phyloP scores from a whole-genome alignment of 2,329 filamentous ascomycete species.

The Phyllosticta capitalensis region DNA sequence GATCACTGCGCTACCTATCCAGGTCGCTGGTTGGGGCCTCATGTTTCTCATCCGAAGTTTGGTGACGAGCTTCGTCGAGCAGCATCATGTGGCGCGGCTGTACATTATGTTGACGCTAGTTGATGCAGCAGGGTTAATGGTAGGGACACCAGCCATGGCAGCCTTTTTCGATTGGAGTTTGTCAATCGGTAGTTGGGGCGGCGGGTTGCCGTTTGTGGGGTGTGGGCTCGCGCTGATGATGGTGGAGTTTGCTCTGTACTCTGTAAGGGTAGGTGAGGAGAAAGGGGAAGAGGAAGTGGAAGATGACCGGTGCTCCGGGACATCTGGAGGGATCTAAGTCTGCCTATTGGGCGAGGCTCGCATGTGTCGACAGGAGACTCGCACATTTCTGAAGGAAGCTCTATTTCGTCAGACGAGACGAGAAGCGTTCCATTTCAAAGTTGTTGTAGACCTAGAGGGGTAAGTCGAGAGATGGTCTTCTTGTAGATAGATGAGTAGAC shows the following conservation, averaged over 20 bases:
- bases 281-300: not conserved
- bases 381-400: too few relatives aligned
- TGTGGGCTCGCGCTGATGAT: constrained; percentile 18
- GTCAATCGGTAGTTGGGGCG: constrained; percentile 37
- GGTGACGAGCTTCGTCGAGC: constrained; percentile 45
- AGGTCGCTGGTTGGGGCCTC: constrained; percentile 39
- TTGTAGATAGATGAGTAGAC: too few relatives aligned
- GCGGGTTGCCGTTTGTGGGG: constrained; percentile 41
- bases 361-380: too few relatives aligned
- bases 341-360: too few relatives aligned
- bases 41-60: constrained; percentile 38
- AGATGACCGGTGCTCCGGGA: not conserved
- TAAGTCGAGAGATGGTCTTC: too few relatives aligned
- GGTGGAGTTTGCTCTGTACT: not conserved
- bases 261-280: not conserved
- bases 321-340: too few relatives aligned
- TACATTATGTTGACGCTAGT: constrained; percentile 45
- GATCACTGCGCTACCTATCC: constrained; percentile 34
- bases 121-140: constrained; percentile 41
- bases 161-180: constrained; percentile 39
- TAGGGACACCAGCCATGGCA: constrained; percentile 40
- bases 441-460: too few relatives aligned
- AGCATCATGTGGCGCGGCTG: constrained; percentile 44
- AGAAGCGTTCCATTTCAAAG: too few relatives aligned
- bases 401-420: too few relatives aligned